A percentile compares a stretch with the other conserved stretches of the same genome.
Evolutionary conservation across 345 rosid species (phyloP).

Genomic region (Psidium friedrichsthalianum): DNA sequence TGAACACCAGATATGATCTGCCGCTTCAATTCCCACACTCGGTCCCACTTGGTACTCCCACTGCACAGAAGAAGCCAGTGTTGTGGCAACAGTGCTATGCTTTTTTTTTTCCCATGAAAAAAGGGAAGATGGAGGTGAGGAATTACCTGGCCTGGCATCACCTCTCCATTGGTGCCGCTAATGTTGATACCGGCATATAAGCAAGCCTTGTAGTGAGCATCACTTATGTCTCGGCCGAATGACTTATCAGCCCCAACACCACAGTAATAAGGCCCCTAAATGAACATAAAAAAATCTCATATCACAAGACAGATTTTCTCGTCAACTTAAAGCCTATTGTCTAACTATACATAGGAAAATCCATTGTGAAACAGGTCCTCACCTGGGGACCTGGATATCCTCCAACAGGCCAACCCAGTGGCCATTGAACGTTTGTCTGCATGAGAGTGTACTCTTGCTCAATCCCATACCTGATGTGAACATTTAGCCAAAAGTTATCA

Average conservation of each 20-base stretch:
- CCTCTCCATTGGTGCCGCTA: slow-evolving; percentile 95
- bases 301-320: not conserved
- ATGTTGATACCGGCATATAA: slow-evolving; percentile 91
- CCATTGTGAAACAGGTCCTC: not conserved
- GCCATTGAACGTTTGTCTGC: slow-evolving; percentile 84
- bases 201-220: slow-evolving; percentile 98
- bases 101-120: not conserved
- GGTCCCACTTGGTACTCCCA: slow-evolving; percentile 99
- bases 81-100: not conserved
- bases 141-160: slow-evolving; percentile 96
- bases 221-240: slow-evolving; percentile 93
- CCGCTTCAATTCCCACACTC: slow-evolving; percentile 94
- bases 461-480: slow-evolving; percentile 56
- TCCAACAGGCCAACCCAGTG: slow-evolving; percentile 99
- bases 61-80: slow-evolving; percentile 22
- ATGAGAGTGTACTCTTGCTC: slow-evolving; percentile 98
- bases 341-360: not conserved
- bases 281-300: not conserved
- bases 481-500: not conserved
- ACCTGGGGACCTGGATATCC: slow-evolving; percentile 99
- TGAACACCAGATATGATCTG: slow-evolving; percentile 85
- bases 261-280: slow-evolving; percentile 96
- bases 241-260: slow-evolving; percentile 96
- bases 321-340: not conserved
- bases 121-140: not conserved